Conservation (phyloP, 1,139 yeast species). For the Taphrina populina region DNA sequence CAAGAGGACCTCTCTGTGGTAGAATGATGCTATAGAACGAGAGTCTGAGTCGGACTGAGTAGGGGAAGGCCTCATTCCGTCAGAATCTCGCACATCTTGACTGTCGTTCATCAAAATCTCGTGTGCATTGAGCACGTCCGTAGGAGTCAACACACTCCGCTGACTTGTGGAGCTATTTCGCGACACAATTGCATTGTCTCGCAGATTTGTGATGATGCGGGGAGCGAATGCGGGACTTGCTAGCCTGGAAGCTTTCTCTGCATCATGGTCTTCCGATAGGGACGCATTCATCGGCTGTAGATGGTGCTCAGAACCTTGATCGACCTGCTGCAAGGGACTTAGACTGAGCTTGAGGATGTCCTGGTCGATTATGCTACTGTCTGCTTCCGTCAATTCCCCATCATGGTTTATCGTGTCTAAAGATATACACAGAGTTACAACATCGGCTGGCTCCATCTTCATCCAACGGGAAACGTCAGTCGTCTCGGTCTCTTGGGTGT, state of each 20-base stretch:
- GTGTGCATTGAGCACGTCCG: constrained; percentile 13
- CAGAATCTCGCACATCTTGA: not conserved
- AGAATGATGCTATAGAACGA: constrained; percentile 28
- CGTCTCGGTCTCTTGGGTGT: constrained; percentile 50
- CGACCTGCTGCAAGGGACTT: too few species aligned
- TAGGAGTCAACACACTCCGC: not conserved
- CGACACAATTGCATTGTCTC: not conserved
- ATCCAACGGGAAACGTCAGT: constrained; percentile 45
- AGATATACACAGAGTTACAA: constrained; percentile 46
- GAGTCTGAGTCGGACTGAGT: not conserved
- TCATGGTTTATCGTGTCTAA: constrained; percentile 40
- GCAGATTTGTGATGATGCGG: not conserved
- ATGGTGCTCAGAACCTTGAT: not conserved
- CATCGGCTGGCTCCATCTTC: constrained; percentile 42
- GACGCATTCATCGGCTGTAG: not conserved
- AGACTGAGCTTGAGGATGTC: too few species aligned
- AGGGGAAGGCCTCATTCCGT: not conserved
- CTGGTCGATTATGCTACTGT: too few species aligned
- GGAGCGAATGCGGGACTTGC: constrained; percentile 31
- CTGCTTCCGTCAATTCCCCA: too few species aligned
- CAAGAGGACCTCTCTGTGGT: constrained; percentile 58
- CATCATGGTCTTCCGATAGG: constrained; percentile 2
- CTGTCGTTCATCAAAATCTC: not conserved
- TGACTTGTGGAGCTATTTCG: constrained; percentile 8
- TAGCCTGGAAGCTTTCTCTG: constrained; percentile 16